These are phyloP conservation scores for Backusella westeae DNA, from an alignment of 192 early-diverging fungal genomes.

Conservation along the genomic window DNA sequence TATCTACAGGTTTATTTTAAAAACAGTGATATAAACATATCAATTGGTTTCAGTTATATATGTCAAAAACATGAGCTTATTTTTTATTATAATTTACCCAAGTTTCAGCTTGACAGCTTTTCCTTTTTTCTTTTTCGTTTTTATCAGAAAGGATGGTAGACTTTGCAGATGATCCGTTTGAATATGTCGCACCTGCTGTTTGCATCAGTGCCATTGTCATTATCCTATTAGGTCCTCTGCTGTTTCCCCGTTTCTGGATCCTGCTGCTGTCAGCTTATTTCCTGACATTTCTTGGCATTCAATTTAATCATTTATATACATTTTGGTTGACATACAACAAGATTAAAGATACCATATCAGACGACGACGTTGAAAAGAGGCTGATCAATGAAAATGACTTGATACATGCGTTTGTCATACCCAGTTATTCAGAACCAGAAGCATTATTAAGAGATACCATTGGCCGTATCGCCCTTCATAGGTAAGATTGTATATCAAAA, in stretches of 20 bases:
- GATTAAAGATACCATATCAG: constrained; percentile 36
- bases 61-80: not conserved
- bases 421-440: constrained; percentile 68
- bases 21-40: not conserved
- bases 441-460: constrained; percentile 67
- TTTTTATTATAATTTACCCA: not conserved
- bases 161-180: constrained; percentile 22
- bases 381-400: not conserved
- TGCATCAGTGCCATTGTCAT: constrained; percentile 34
- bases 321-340: constrained; percentile 42
- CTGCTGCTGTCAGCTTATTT: constrained; percentile 44
- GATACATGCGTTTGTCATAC: constrained; percentile 51
- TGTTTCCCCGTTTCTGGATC: constrained; percentile 42
- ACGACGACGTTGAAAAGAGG: not conserved
- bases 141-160: not conserved
- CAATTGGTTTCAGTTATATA: not conserved
- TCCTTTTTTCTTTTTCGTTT: not conserved
- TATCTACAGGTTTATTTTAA: not conserved
- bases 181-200: constrained; percentile 42
- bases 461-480: constrained; percentile 57
- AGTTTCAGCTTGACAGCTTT: not conserved
- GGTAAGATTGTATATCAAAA: constrained; percentile 13
- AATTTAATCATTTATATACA: constrained; percentile 46
- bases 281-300: constrained; percentile 39
- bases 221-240: constrained; percentile 38